Percentiles rank a stretch among this genome's conserved stretches.
phyloP scores from a whole-genome alignment of 345 rosid species.

The Crucihimalaya himalaica region DNA sequence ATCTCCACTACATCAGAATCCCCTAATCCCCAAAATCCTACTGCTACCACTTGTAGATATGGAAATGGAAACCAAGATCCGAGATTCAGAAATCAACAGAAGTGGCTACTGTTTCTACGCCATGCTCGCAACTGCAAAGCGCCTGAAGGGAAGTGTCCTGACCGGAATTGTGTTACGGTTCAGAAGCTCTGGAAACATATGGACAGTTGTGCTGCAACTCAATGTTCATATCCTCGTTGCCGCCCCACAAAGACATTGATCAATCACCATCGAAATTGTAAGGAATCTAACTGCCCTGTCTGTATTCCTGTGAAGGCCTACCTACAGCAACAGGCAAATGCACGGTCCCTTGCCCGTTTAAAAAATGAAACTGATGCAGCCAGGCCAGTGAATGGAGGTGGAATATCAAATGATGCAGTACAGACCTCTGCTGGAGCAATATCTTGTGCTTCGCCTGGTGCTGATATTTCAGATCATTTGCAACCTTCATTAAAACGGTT shows the following conservation, averaged over 20 bases:
- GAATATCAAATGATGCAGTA: conserved; percentile 52
- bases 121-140: conserved; percentile 90
- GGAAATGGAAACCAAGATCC: conserved; percentile 66
- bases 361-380: conserved; percentile 46
- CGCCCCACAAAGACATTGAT: conserved; percentile 69
- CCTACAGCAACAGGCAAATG: conserved; percentile 58
- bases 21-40: conserved; percentile 43
- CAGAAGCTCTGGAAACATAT: conserved; percentile 80
- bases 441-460: conserved; percentile 47
- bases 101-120: conserved; percentile 86
- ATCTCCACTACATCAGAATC: conserved; percentile 53
- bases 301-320: conserved; percentile 82
- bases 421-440: conserved; percentile 49
- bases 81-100: conserved; percentile 75
- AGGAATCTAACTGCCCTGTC: conserved; percentile 80
- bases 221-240: conserved; percentile 82
- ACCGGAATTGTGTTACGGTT: conserved; percentile 58
- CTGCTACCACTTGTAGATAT: conserved; percentile 49
- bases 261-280: conserved; percentile 70
- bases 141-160: conserved; percentile 88
- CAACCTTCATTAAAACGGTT: conserved; percentile 85
- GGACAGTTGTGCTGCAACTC: conserved; percentile 62
- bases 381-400: conserved; percentile 43
- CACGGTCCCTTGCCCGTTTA: conserved; percentile 47
- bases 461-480: conserved; percentile 55